phyloP scores from a whole-genome alignment of 495 filamentous ascomycete genomes.

The Aspergillus sclerotioniger region DNA sequence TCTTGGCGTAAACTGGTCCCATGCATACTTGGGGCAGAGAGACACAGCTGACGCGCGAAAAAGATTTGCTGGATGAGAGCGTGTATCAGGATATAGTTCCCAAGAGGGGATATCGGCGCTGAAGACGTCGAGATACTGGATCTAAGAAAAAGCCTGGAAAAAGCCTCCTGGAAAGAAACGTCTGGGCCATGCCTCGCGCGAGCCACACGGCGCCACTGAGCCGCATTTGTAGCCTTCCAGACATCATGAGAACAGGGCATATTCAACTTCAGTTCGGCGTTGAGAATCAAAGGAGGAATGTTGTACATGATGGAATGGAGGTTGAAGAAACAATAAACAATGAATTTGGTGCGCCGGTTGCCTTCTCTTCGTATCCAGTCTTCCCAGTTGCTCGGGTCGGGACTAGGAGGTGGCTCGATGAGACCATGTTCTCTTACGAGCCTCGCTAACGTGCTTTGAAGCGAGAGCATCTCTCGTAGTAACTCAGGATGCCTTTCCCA shows the following conservation, averaged over 20 bases:
- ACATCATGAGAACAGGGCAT: conserved; percentile 51
- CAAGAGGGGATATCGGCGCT: conserved; percentile 51
- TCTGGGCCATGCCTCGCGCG: conserved; percentile 37
- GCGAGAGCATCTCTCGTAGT: conserved; percentile 48
- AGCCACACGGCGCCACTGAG: conserved; percentile 44
- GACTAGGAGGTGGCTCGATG: conserved; percentile 30
- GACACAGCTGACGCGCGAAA: conserved; percentile 48
- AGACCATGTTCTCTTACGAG: conserved; percentile 50
- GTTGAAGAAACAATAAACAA: conserved; percentile 56
- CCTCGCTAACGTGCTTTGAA: conserved; percentile 49
- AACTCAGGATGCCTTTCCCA: conserved; percentile 53
- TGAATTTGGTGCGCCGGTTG: conserved; percentile 49
- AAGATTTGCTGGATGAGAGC: conserved; percentile 55
- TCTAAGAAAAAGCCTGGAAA: conserved; percentile 46
- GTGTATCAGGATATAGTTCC: conserved; percentile 55
- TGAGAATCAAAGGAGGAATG: conserved; percentile 51
- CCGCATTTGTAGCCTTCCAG: conserved; percentile 49
- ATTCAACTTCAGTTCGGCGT: conserved; percentile 48
- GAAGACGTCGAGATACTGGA: conserved; percentile 43
- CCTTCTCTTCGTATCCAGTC: conserved; percentile 51
- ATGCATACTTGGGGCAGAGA: conserved; percentile 43
- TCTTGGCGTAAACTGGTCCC: conserved; percentile 46
- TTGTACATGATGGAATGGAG: conserved; percentile 56
- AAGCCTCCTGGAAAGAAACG: conserved; percentile 49
- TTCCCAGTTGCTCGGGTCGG: conserved; percentile 46